phyloP scores from a whole-genome alignment of 805 yeast species.

The Candida fluviatilis region DNA sequence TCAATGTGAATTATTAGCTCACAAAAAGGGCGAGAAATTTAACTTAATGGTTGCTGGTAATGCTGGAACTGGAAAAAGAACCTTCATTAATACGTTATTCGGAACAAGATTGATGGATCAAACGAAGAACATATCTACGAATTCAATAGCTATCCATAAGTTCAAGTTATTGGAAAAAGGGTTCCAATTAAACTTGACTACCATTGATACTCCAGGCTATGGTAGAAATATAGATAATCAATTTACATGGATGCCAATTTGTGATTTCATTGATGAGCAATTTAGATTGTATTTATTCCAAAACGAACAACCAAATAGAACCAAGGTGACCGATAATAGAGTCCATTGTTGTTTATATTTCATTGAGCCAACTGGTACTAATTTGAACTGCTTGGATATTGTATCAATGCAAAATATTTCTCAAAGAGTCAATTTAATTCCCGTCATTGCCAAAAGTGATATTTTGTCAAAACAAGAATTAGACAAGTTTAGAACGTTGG shows the following conservation, averaged over 20 bases:
- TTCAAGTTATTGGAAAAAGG: conserved; percentile 57
- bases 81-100: conserved; percentile 78
- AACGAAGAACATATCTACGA: conserved; percentile 14
- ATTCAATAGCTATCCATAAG: conserved; percentile 28
- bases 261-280: conserved; percentile 76
- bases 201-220: conserved; percentile 73
- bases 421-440: conserved; percentile 33
- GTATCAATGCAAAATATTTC: conserved; percentile 31
- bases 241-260: conserved; percentile 39
- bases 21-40: conserved; percentile 28
- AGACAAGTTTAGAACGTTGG: conserved; percentile 18
- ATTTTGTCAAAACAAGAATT: conserved; percentile 25
- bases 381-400: conserved; percentile 35
- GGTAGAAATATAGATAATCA: conserved; percentile 58
- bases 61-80: conserved; percentile 56
- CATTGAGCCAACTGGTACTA: conserved; percentile 62
- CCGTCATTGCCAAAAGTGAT: conserved; percentile 37
- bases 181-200: conserved; percentile 55
- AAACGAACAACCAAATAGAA: conserved; percentile 48
- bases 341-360: conserved; percentile 87
- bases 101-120: conserved; percentile 30
- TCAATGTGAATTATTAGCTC: conserved; percentile 22
- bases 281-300: conserved; percentile 63
- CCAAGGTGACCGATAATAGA: conserved; percentile 49
- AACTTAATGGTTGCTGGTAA: conserved; percentile 37